Evolutionary conservation across 805 yeast species (phyloP).

Genomic region (Soucietia sequanensis): DNA sequence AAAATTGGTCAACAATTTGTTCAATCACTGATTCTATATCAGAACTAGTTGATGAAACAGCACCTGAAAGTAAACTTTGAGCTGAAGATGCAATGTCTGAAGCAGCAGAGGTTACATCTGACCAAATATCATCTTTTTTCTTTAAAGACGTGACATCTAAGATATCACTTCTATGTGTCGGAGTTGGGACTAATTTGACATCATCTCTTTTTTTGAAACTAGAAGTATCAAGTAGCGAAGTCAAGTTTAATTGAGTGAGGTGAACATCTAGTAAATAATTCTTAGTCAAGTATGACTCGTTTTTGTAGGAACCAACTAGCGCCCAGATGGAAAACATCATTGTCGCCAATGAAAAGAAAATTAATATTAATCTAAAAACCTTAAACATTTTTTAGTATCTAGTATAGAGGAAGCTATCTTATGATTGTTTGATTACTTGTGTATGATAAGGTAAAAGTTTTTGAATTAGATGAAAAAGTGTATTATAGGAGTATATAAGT

Average conservation of each 20-base stretch:
- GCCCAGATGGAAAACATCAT: constrained; percentile 34
- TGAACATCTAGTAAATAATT: constrained; percentile 38
- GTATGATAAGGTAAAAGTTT: no score
- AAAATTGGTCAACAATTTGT: constrained; percentile 17
- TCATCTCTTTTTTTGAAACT: constrained; percentile 11
- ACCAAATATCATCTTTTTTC: neutral
- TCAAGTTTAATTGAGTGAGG: constrained; percentile 29
- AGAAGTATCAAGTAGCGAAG: constrained; percentile 22
- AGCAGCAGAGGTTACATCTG: constrained; percentile 3
- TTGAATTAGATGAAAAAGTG: no score
- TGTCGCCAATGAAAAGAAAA: constrained; percentile 31
- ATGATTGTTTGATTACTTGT: no score
- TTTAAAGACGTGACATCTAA: neutral
- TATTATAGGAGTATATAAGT: no score
- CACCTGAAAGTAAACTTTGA: constrained; percentile 3
- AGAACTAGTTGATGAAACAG: constrained; percentile 8
- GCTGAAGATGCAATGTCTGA: constrained; percentile 4
- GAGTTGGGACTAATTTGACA: no score
- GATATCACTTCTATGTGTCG: constrained; percentile 3
- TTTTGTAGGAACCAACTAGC: constrained; percentile 37
- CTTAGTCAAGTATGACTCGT: constrained; percentile 29
- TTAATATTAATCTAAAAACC: constrained; percentile 30
- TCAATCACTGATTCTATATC: constrained; percentile 13
- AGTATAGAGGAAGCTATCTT: no score
- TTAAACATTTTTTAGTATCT: constrained; percentile 23